phyloP scores from a whole-genome alignment of 768 basidiomycete genomes.

The Mycena chlorophos region DNA sequence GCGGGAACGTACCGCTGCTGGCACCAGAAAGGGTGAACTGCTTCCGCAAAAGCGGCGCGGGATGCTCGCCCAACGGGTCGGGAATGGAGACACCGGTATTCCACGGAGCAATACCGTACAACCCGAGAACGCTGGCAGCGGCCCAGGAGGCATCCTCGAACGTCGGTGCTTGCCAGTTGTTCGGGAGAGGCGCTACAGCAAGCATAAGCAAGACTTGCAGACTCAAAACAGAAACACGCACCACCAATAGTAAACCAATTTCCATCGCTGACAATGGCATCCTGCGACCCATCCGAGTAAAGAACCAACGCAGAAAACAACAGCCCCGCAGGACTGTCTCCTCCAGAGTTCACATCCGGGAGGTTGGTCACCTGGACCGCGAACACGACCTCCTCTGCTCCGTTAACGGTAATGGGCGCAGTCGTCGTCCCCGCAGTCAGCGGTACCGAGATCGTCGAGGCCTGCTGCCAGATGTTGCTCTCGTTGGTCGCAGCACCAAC shows the following conservation, averaged over 20 bases:
- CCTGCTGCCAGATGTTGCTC: constrained; percentile 25
- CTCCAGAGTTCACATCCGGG: constrained; percentile 22
- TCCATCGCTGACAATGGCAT: constrained; percentile 23
- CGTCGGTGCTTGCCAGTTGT: constrained; percentile 20
- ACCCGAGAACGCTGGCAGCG: constrained; percentile 20
- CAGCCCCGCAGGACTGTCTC: constrained; percentile 26
- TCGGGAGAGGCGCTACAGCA: neutral
- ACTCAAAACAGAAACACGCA: neutral
- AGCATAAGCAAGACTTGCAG: neutral
- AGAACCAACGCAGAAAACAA: constrained; percentile 24
- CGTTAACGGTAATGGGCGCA: neutral
- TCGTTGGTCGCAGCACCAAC: constrained; percentile 25
- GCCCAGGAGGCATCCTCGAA: constrained; percentile 27
- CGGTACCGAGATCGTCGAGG: constrained; percentile 16
- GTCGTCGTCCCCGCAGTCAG: neutral
- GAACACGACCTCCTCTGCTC: constrained; percentile 14
- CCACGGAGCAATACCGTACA: constrained; percentile 29
- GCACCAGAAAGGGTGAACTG: constrained; percentile 19
- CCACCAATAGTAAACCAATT: constrained; percentile 23
- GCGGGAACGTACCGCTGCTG: constrained; percentile 1
- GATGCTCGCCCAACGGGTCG: constrained; percentile 30
- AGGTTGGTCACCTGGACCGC: constrained; percentile 27
- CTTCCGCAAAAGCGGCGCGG: constrained; percentile 30
- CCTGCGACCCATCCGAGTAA: constrained; percentile 26
- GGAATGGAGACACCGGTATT: constrained; percentile 22